Evolutionary conservation across 2,329 filamentous ascomycete species (phyloP).

Genomic region (Hypoxylon rubiginosum): DNA sequence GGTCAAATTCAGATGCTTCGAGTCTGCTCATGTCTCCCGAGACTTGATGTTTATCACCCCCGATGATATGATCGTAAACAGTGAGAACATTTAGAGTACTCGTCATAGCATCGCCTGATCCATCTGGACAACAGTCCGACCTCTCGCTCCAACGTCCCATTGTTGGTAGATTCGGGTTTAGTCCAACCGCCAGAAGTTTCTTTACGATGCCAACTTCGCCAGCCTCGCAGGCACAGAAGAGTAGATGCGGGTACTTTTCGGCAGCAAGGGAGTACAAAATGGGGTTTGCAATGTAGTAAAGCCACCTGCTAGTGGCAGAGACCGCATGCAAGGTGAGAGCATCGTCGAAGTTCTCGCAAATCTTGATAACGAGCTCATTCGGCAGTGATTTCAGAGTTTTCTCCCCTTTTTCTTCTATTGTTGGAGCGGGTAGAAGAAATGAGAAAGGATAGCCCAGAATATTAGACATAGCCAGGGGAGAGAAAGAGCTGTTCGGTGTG

Average conservation of each 20-base stretch:
- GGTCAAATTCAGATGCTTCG: neutral
- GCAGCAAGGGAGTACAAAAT: slow-evolving; percentile 6
- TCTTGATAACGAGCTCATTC: slow-evolving; percentile 7
- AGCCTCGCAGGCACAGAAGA: slow-evolving; percentile 16
- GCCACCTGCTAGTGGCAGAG: neutral
- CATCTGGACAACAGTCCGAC: neutral
- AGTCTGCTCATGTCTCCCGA: too few species aligned
- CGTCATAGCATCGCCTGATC: neutral
- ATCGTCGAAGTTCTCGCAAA: slow-evolving; percentile 2
- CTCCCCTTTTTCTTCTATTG: too few species aligned
- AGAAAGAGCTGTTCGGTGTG: too few species aligned
- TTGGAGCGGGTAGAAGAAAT: too few species aligned
- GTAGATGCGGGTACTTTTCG: neutral
- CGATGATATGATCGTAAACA: slow-evolving; percentile 1
- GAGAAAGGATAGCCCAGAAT: neutral
- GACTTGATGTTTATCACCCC: too few species aligned
- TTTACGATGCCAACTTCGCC: slow-evolving; percentile 3
- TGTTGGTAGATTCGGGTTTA: slow-evolving; percentile 8
- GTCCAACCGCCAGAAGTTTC: slow-evolving; percentile 13
- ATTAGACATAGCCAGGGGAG: too few species aligned
- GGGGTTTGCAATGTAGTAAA: slow-evolving; percentile 5
- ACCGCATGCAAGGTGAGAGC: neutral
- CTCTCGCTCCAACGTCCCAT: neutral
- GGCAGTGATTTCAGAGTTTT: neutral
- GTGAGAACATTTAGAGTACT: too few species aligned